A percentile compares a stretch with the other conserved stretches of the same genome.
phyloP scores from a whole-genome alignment of 306 rosid genomes.

The Macrotyloma uniflorum region DNA sequence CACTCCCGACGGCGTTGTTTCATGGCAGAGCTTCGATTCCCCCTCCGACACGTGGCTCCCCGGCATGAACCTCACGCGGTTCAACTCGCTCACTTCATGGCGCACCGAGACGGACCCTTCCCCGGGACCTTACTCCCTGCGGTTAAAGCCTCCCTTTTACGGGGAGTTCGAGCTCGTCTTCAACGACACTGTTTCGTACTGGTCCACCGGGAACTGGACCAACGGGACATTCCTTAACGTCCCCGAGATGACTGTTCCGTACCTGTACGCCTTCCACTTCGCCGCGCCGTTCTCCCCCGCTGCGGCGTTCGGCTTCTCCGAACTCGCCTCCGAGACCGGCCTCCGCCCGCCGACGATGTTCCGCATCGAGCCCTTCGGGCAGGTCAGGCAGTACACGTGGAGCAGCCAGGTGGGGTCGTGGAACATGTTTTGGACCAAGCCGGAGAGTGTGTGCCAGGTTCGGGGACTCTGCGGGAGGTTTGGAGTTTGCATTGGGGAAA shows the following conservation, averaged over 20 bases:
- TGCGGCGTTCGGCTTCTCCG: constrained; percentile 79
- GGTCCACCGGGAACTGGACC: constrained; percentile 79
- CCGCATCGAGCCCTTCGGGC: constrained; percentile 55
- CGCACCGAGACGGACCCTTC: constrained; percentile 60
- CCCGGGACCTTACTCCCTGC: constrained; percentile 66
- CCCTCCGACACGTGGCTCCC: constrained; percentile 88
- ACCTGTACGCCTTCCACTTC: constrained; percentile 65
- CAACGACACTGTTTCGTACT: constrained; percentile 53
- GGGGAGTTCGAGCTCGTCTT: constrained; percentile 70
- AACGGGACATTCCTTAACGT: constrained; percentile 50
- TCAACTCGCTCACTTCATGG: constrained; percentile 55
- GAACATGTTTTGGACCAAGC: constrained; percentile 72
- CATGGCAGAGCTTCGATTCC: constrained; percentile 84
- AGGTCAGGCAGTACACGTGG: constrained; percentile 76
- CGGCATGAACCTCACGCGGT: constrained; percentile 70
- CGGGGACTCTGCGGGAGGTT: constrained; percentile 63
- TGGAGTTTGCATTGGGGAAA: constrained; percentile 49
- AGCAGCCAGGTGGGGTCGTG: constrained; percentile 51
- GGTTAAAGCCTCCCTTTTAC: constrained; percentile 51
- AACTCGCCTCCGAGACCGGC: constrained; percentile 45
- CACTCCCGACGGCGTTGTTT: constrained; percentile 30
- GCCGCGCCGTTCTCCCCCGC: constrained; percentile 45
- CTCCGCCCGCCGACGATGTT: constrained; percentile 55
- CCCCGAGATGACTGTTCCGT: constrained; percentile 73
- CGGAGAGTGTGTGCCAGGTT: constrained; percentile 51